These are phyloP conservation scores for Dothideomycetes sp. DNA, from an alignment of 2,329 filamentous ascomycete genomes.

Conservation along the genomic window DNA sequence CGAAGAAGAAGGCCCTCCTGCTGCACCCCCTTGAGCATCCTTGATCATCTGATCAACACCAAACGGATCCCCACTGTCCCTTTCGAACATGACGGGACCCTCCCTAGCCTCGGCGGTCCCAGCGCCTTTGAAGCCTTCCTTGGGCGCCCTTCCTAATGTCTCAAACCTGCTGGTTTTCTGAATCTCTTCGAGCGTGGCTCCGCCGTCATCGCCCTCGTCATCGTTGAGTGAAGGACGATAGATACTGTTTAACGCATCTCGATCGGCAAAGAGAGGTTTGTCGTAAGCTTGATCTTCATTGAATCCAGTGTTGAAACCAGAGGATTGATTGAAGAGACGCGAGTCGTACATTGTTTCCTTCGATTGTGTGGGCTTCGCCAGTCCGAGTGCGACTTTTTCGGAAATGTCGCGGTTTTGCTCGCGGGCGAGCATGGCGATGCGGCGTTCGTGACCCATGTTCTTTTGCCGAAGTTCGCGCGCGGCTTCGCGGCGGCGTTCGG, in stretches of 20 bases:
- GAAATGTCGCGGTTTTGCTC: constrained; percentile 96
- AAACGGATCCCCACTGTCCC: constrained; percentile 71
- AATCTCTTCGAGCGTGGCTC: constrained; percentile 76
- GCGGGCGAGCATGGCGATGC: constrained; percentile 83
- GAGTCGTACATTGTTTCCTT: constrained; percentile 97
- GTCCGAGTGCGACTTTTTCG: constrained; percentile 87
- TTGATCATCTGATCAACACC: constrained; percentile 90
- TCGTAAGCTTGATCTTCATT: constrained; percentile 98
- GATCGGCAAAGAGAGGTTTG: constrained; percentile 90
- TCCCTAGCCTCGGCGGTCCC: constrained; percentile 75
- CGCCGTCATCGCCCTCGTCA: constrained; percentile 67
- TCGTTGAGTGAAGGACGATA: constrained; percentile 70
- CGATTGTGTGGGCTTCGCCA: constrained; percentile 88
- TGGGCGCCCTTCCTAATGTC: constrained; percentile 64
- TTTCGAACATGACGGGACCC: constrained; percentile 94
- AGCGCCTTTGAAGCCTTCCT: constrained; percentile 80
- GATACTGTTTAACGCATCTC: constrained; percentile 89
- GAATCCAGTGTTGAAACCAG: constrained; percentile 75
- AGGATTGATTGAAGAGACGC: constrained; percentile 85
- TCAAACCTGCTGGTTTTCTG: constrained; percentile 81
- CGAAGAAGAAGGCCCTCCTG: not conserved
- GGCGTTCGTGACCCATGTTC: constrained; percentile 87
- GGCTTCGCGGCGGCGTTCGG: constrained; percentile 70
- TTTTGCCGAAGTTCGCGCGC: constrained; percentile 87
- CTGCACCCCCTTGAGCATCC: constrained; percentile 55